Percentiles rank a stretch among this genome's conserved stretches.
These are phyloP conservation scores for Cryptococcus floricola DNA, from an alignment of 1,284 basidiomycete species.

Conservation along the genomic window DNA sequence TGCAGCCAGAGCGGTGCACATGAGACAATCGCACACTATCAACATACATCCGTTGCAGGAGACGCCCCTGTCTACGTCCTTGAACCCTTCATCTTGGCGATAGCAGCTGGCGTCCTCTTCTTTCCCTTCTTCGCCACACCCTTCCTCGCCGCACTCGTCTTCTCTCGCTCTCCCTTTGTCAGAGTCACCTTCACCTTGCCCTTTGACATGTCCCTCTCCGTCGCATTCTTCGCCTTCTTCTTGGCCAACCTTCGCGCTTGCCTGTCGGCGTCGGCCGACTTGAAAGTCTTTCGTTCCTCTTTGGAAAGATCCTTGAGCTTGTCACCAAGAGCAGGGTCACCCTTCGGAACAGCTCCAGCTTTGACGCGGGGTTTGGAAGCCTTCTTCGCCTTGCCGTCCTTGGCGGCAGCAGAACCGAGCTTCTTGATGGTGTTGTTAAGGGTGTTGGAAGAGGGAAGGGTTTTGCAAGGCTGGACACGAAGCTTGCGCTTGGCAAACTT, in stretches of 20 bases:
- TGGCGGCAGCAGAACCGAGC: slow-evolving; percentile 4
- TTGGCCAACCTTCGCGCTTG: slow-evolving; percentile 78
- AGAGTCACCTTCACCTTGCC: slow-evolving; percentile 35
- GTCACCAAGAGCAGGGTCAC: slow-evolving; percentile 72
- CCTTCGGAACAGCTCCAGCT: slow-evolving; percentile 57
- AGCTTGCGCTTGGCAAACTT: slow-evolving; percentile 86
- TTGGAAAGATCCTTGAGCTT: slow-evolving; percentile 73
- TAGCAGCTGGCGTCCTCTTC: slow-evolving; percentile 41
- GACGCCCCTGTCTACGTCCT: slow-evolving; percentile 25
- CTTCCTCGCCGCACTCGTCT: slow-evolving; percentile 11
- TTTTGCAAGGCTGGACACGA: slow-evolving; percentile 80
- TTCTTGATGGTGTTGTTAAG: slow-evolving; percentile 15
- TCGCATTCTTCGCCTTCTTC: slow-evolving; percentile 59
- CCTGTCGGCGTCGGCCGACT: slow-evolving; percentile 70
- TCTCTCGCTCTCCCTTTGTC: slow-evolving; percentile 29
- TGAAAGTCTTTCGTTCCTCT: slow-evolving; percentile 75
- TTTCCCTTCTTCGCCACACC: slow-evolving; percentile 28
- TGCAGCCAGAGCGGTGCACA: background rate
- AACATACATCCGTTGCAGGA: background rate
- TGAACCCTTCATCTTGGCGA: slow-evolving; percentile 48
- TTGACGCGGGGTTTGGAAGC: background rate
- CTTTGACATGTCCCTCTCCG: slow-evolving; percentile 65
- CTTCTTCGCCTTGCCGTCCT: slow-evolving; percentile 2
- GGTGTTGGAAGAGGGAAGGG: slow-evolving; percentile 38
- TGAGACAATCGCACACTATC: background rate